Percentiles rank a stretch among this genome's conserved stretches.
phyloP scores from a whole-genome alignment of 352 stramenopile species.

The Elongisporangium anandrum region DNA sequence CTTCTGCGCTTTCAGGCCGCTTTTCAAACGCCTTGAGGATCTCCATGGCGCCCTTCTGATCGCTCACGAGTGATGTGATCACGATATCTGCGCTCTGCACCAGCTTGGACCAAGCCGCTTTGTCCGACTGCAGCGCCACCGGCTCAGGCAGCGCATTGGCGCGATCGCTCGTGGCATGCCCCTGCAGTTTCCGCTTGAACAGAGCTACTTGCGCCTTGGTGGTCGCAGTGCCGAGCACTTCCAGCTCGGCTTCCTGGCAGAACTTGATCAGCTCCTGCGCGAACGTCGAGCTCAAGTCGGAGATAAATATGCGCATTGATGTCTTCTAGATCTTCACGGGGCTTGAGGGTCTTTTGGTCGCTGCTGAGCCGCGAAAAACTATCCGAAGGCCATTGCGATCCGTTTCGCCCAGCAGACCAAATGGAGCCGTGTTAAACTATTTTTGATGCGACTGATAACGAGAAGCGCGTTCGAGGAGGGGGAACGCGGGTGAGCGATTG shows the following conservation, averaged over 20 bases:
- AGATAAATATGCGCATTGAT: constrained; percentile 72
- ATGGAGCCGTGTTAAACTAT: neutral
- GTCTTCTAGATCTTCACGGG: neutral
- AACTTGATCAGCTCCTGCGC: constrained; percentile 42
- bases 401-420: neutral
- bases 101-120: constrained; percentile 41
- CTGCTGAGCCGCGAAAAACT: neutral
- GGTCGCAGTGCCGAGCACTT: constrained; percentile 57
- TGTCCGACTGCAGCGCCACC: constrained; percentile 44
- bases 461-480: neutral
- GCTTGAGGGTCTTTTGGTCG: neutral
- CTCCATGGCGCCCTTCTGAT: constrained; percentile 58
- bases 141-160: constrained; percentile 41
- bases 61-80: constrained; percentile 39
- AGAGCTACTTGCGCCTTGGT: constrained; percentile 33
- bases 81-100: constrained; percentile 53
- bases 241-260: constrained; percentile 57
- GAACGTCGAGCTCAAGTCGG: constrained; percentile 59
- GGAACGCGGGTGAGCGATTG: no score
- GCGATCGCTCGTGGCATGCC: constrained; percentile 51
- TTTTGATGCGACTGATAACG: neutral
- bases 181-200: constrained; percentile 51
- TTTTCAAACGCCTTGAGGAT: constrained; percentile 69
- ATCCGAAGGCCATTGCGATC: neutral
- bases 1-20: constrained; percentile 6